Conservation (phyloP, 371 early-diverging fungal genomes). For the Antonospora locustae region DNA sequence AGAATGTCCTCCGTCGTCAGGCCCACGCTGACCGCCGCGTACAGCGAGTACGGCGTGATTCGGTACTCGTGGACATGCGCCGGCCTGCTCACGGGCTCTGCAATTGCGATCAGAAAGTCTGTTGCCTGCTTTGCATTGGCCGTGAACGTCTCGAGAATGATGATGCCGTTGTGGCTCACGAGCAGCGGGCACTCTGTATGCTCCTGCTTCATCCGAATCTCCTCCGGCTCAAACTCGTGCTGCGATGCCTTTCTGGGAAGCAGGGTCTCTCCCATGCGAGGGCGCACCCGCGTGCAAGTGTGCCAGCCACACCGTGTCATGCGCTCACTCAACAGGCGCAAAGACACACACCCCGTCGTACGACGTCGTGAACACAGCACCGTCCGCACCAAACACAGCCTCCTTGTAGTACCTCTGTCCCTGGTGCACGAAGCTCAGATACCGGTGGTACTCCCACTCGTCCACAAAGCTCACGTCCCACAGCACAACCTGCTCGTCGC, state of each 20-base stretch:
- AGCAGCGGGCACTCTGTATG: constrained; percentile 74
- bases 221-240: constrained; percentile 45
- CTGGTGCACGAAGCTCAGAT: constrained; percentile 53
- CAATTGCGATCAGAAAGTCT: constrained; percentile 91
- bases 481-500: constrained; percentile 49
- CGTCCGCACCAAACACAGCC: constrained; percentile 26
- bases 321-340: constrained; percentile 35
- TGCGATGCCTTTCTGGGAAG: constrained; percentile 54
- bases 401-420: constrained; percentile 54
- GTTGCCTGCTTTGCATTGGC: constrained; percentile 79
- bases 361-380: constrained; percentile 26
- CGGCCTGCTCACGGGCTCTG: constrained; percentile 90
- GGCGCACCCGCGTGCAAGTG: too few species aligned
- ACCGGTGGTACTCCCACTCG: constrained; percentile 51
- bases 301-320: too few species aligned
- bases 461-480: constrained; percentile 53
- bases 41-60: constrained; percentile 84
- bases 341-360: constrained; percentile 43
- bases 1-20: constrained; percentile 83
- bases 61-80: constrained; percentile 87
- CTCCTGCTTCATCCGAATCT: constrained; percentile 63
- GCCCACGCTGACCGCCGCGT: constrained; percentile 96
- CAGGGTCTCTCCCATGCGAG: constrained; percentile 29
- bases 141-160: constrained; percentile 85
- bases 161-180: constrained; percentile 77